These are phyloP conservation scores for Megacollybia marginata DNA, from an alignment of 768 basidiomycete genomes.

Conservation along the genomic window DNA sequence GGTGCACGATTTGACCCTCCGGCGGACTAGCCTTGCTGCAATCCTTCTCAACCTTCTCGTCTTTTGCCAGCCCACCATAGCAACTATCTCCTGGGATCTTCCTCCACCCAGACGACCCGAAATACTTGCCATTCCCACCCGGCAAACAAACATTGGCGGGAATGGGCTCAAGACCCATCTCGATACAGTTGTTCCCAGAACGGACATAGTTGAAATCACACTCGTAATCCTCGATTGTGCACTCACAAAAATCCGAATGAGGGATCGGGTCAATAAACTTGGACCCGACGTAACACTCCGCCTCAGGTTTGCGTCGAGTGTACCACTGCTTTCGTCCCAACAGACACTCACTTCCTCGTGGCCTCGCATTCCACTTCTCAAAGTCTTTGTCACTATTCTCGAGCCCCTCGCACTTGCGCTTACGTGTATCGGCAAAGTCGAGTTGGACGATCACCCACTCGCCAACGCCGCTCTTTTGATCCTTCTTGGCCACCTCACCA, in stretches of 20 bases:
- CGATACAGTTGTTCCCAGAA: slow-evolving; percentile 66
- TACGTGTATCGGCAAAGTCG: slow-evolving; percentile 69
- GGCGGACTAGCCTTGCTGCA: slow-evolving; percentile 78
- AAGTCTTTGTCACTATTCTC: slow-evolving; percentile 45
- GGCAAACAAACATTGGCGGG: slow-evolving; percentile 64
- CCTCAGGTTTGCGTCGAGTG: slow-evolving; percentile 70
- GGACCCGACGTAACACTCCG: slow-evolving; percentile 84
- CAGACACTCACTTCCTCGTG: slow-evolving; percentile 62
- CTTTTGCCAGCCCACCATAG: slow-evolving; percentile 61
- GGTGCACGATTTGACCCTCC: slow-evolving; percentile 73
- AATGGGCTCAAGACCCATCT: slow-evolving; percentile 83
- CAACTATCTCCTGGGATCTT: slow-evolving; percentile 93
- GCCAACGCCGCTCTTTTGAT: slow-evolving; percentile 43
- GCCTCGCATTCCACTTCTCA: slow-evolving; percentile 83
- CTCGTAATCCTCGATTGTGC: slow-evolving; percentile 86
- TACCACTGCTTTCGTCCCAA: slow-evolving; percentile 99
- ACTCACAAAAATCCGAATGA: slow-evolving; percentile 78
- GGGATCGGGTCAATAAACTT: slow-evolving; percentile 84
- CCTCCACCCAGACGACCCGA: slow-evolving; percentile 88
- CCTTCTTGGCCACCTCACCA: slow-evolving; percentile 62
- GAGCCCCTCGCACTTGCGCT: slow-evolving; percentile 53
- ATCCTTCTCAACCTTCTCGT: slow-evolving; percentile 58
- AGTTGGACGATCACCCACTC: slow-evolving; percentile 70
- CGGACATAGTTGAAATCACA: slow-evolving; percentile 91
- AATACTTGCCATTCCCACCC: slow-evolving; percentile 52